Evolutionary conservation across 108 stramenopile species (phyloP).

Genomic region (Chaetoceros tenuissimus): DNA sequence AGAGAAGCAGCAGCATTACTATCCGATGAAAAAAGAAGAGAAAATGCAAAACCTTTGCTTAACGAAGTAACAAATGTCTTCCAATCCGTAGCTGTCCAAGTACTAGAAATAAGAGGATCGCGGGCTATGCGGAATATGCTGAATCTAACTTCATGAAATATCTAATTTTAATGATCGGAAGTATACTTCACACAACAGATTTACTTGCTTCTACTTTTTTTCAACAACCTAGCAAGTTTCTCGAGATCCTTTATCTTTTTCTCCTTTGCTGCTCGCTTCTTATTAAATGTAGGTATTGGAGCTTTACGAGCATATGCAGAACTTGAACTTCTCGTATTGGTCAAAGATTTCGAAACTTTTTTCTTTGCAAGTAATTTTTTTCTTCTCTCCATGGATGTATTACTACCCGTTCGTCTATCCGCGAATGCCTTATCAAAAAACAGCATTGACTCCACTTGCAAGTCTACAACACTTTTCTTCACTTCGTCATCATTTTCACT

Average conservation of each 20-base stretch:
- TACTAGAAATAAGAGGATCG: conserved; percentile 74
- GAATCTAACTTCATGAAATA: conserved; percentile 13
- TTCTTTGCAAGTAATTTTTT: conserved; percentile 1
- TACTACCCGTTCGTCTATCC: not conserved
- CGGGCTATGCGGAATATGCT: conserved; percentile 62
- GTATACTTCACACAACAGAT: not conserved
- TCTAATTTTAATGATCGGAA: not conserved
- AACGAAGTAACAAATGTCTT: conserved; percentile 60
- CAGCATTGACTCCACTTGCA: not conserved
- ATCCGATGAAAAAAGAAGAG: conserved; percentile 44
- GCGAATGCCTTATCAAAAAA: not conserved
- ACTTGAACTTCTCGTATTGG: conserved; percentile 10
- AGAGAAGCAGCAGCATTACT: conserved; percentile 34
- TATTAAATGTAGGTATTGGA: conserved; percentile 16
- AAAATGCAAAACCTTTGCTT: conserved; percentile 51
- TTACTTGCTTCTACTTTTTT: conserved; percentile 9
- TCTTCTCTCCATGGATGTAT: not conserved
- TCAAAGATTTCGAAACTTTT: conserved; percentile 3
- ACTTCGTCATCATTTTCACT: too few species aligned
- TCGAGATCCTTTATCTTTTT: conserved; percentile 17
- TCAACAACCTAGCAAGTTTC: conserved; percentile 21
- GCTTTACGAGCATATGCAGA: not conserved
- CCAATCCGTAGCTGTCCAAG: conserved; percentile 81
- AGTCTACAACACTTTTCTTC: not conserved
- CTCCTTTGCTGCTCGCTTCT: conserved; percentile 19